Evolutionary conservation across 495 filamentous ascomycete genomes (phyloP), one percentile per base, ranked within the genome.

Genomic region (Monascus purpureus): DNA sequence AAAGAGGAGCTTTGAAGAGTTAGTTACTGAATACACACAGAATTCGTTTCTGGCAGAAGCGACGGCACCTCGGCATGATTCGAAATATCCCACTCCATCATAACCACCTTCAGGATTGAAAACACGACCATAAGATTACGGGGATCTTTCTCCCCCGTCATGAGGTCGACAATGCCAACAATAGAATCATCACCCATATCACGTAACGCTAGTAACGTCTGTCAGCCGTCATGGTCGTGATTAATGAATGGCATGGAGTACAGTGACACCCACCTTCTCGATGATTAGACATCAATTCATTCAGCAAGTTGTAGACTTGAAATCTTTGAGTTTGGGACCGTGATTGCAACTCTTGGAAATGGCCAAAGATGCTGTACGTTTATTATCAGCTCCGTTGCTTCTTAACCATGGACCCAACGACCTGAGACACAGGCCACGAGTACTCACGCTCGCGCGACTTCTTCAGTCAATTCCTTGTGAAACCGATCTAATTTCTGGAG

Each of bases 71-170:
- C 77, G 6, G 62, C 68, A 48, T 78, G 60, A 19, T 56, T 53
- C 2, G 64, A 54, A 30, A 82, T 70, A 43, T 80, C 68, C 75
- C 80, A 84, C 51, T 84, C 79, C 25, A 75, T 59, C 64, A 83
- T 74, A 8, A 82, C 59, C 13, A 80, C 79, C 41, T 70, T 76
- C 22, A 82, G 46, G 19, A 82, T 64, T 1, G 79, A 84, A 41
- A 84, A 84, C 2, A 83, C 68, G 27, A 84, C 57, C 79, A 84
- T 84, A 17, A 84, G 57, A 44, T 83, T 83, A 16, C 79, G 62
- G 2, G 79, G 79, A 40, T 84, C 79, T 42, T 84, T 84, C 51
- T 84, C 79, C 19, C 76, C 77, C 2, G 73, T 74, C 49, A 82
- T 73, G 26, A 81, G 65, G 40, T 77, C 67, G 16, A 77, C 73